Percentiles rank a stretch among this genome's conserved stretches.
These are phyloP conservation scores for Auxenochlorella pyrenoidosa DNA, from an alignment of 139 green algal species.

Conservation along the genomic window DNA sequence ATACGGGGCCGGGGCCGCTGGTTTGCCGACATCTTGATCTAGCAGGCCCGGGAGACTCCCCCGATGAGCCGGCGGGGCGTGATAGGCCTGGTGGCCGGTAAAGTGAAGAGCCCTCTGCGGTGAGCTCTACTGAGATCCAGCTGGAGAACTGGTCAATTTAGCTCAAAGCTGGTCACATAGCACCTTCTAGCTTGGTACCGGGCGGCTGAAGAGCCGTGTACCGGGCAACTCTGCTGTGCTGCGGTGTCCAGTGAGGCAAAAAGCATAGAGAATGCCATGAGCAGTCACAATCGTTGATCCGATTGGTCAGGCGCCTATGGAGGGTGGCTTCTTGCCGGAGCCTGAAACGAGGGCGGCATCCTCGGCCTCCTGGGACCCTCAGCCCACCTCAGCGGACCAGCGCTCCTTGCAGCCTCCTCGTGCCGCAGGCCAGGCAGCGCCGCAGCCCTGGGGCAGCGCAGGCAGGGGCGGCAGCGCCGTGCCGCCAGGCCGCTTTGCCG, in stretches of 20 bases:
- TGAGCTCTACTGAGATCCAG: too few species aligned
- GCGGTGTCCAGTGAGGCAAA: too few species aligned
- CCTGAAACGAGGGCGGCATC: not conserved
- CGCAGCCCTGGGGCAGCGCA: not conserved
- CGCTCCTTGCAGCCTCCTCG: not conserved
- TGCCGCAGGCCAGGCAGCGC: not conserved
- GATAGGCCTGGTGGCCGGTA: too few species aligned
- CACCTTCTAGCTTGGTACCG: too few species aligned
- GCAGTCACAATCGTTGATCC: too few species aligned
- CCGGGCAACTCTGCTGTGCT: not conserved
- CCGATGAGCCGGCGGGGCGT: too few species aligned
- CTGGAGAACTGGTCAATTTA: too few species aligned
- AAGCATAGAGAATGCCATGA: too few species aligned
- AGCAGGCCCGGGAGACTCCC: not conserved
- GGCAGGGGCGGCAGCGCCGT: too few species aligned
- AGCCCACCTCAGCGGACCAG: not conserved
- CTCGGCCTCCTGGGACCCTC: not conserved
- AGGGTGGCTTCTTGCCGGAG: slow-evolving; percentile 23
- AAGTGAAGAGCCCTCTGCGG: too few species aligned
- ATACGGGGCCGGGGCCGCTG: not conserved
- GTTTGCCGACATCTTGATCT: not conserved
- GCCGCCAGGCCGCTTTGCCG: not conserved
- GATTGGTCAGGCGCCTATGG: not conserved
- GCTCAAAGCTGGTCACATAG: too few species aligned
- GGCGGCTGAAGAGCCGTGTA: too few species aligned